Evolutionary conservation across 2,329 filamentous ascomycete species (phyloP).

Genomic region (Allantophomopsis lycopodina): DNA sequence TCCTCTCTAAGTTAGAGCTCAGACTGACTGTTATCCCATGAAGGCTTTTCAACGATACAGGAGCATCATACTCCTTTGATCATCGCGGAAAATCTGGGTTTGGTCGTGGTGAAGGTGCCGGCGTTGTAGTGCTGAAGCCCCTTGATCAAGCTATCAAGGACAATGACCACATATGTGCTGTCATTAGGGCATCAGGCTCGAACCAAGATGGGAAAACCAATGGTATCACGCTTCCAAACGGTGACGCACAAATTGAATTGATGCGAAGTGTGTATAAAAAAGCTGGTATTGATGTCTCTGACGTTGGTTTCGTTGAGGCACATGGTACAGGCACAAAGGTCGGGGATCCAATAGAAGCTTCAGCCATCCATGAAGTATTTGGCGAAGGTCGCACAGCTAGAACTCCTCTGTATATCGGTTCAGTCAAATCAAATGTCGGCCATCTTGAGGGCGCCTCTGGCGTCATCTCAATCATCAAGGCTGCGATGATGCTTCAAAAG

Average conservation of each 20-base stretch:
- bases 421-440: slow-evolving; percentile 14
- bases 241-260: slow-evolving; percentile 15
- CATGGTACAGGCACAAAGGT: slow-evolving; percentile 16
- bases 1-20: neutral
- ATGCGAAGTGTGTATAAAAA: slow-evolving; percentile 17
- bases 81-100: slow-evolving; percentile 29
- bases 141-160: slow-evolving; percentile 23
- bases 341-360: slow-evolving; percentile 13
- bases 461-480: slow-evolving; percentile 25
- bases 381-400: slow-evolving; percentile 1
- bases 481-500: slow-evolving; percentile 26
- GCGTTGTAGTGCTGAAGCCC: slow-evolving; percentile 24
- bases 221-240: slow-evolving; percentile 26
- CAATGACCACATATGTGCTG: slow-evolving; percentile 24
- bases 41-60: neutral
- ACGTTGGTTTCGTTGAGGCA: slow-evolving; percentile 7
- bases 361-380: slow-evolving; percentile 7
- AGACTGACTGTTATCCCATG: no score
- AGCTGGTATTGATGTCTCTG: slow-evolving; percentile 1
- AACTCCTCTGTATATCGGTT: slow-evolving; percentile 10
- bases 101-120: slow-evolving; percentile 29
- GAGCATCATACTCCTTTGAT: slow-evolving; percentile 20
- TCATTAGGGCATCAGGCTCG: slow-evolving; percentile 23
- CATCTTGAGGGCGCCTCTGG: slow-evolving; percentile 24
- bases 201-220: slow-evolving; percentile 29